Evolutionary conservation across 139 green algal genomes (phyloP), one percentile per base, ranked within the genome.

Genomic region (Tetraselmis chui): DNA sequence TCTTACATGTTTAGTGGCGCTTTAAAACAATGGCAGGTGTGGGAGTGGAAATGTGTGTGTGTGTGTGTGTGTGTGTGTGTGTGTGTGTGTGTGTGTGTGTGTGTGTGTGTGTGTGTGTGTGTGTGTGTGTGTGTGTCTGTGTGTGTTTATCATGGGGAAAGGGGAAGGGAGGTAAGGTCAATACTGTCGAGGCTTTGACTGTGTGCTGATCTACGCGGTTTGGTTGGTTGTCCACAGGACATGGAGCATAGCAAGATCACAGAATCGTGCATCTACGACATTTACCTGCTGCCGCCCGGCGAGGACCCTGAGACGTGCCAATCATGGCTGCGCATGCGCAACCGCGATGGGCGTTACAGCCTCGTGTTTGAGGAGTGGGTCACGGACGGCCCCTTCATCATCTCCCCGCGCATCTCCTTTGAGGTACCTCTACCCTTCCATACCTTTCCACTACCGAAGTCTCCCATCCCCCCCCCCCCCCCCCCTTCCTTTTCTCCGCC

Each of bases 311-410:
- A 99, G 85, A 97, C 93, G 1, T 99, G 96, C 89, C 87, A 92
- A 80, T 92, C 88, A 31, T 99, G 97, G 95, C 92, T 99, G 86
- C 92, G 96, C 84, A 98, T 99, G 96, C 92, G 96, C 82, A 98
- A 97, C 88, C 86, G 93, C 2, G 95, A 99, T 78, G 96, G 96
- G 0, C 89, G 92, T 30, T 99, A 99, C 91, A 94, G 88, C 76
- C 93, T 99, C 30, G 97, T 98, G 94, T 99, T 99, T 86, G 96
- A 98, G 87, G 96, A 98, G 89, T 97, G 91, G 89, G 92, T 98
- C n/a, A 92, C 89, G 59, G 95, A 98, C 77, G 95, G 89, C 2
- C 86, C 91, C 11, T 98, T 98, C 84, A 97, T 99, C 87, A 98
- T 99, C 83, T 95, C 92, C 0, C 96, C 96, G 0, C 90, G 95